A percentile compares a stretch with the other conserved stretches of the same genome.
phyloP scores from a whole-genome alignment of 2,329 filamentous ascomycete species.

The Talaromyces sp. region DNA sequence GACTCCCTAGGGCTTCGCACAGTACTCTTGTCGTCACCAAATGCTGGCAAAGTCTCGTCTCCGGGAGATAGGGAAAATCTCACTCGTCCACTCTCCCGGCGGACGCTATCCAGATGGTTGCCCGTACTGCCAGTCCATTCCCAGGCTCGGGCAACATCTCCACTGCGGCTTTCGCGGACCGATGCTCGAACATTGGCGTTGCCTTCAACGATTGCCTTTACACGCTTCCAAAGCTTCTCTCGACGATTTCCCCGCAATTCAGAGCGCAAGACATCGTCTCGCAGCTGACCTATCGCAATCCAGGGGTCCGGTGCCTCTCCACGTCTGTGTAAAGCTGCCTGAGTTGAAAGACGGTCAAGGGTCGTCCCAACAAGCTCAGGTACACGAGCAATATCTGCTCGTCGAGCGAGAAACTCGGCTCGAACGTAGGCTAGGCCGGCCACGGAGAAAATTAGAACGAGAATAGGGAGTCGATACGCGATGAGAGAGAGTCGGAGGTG shows the following conservation, averaged over 20 bases:
- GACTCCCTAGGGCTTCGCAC: slow-evolving; percentile 28
- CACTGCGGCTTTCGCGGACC: slow-evolving; percentile 58
- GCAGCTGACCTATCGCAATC: slow-evolving; percentile 80
- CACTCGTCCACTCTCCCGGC: slow-evolving; percentile 27
- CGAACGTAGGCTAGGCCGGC: slow-evolving; percentile 60
- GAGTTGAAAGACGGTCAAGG: slow-evolving; percentile 73
- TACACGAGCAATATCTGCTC: slow-evolving; percentile 66
- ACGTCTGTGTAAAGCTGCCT: slow-evolving; percentile 73
- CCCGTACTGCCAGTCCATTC: slow-evolving; percentile 63
- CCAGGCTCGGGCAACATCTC: slow-evolving; percentile 61
- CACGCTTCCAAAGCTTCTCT: slow-evolving; percentile 78
- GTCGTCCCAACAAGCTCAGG: slow-evolving; percentile 81
- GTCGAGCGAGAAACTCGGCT: slow-evolving; percentile 58
- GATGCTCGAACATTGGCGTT: slow-evolving; percentile 87
- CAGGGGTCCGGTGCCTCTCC: slow-evolving; percentile 68
- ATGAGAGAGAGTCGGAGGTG: slow-evolving; percentile 47
- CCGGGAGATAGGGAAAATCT: slow-evolving; percentile 27
- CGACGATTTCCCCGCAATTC: slow-evolving; percentile 73
- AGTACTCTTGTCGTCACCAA: slow-evolving; percentile 16
- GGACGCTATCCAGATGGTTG: slow-evolving; percentile 43
- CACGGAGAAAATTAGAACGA: slow-evolving; percentile 45
- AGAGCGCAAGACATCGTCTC: slow-evolving; percentile 82
- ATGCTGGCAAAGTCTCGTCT: slow-evolving; percentile 21
- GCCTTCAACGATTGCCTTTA: slow-evolving; percentile 79
- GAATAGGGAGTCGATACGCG: slow-evolving; percentile 51